phyloP scores from a whole-genome alignment of 495 filamentous ascomycete genomes.

The Penicillium riverlandense region DNA sequence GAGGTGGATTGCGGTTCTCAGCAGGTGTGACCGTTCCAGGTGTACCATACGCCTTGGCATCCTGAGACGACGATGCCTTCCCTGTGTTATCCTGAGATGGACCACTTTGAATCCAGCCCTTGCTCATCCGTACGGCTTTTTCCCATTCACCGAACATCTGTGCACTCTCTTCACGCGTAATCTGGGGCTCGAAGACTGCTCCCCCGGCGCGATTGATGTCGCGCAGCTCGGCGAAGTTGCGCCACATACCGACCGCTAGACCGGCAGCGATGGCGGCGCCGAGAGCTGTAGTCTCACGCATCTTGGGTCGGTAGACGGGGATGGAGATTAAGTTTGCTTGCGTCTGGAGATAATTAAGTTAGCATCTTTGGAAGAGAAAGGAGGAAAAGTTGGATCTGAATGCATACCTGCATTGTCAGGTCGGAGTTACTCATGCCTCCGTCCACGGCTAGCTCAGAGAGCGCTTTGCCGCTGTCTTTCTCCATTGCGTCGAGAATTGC shows the following conservation, averaged over 20 bases:
- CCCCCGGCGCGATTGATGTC: conserved; percentile 69
- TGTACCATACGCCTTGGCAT: not conserved
- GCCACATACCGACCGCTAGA: conserved; percentile 78
- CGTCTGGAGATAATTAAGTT: conserved; percentile 14
- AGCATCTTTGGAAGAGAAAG: not conserved
- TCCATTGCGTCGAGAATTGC: conserved; percentile 95
- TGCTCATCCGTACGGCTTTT: conserved; percentile 78
- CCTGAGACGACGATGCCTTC: not conserved
- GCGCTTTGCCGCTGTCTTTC: conserved; percentile 75
- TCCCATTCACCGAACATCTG: conserved; percentile 71
- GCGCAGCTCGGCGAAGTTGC: conserved; percentile 68
- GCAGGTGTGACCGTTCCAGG: not conserved
- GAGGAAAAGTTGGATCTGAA: not conserved
- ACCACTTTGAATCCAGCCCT: conserved; percentile 54
- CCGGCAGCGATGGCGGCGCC: conserved; percentile 95
- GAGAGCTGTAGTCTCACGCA: conserved; percentile 91
- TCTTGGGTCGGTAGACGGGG: conserved; percentile 44
- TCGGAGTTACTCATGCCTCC: conserved; percentile 93
- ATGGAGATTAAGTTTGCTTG: conserved; percentile 40
- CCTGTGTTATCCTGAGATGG: not conserved
- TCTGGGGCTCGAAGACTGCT: conserved; percentile 63
- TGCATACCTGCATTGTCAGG: conserved; percentile 73
- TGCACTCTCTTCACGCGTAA: conserved; percentile 52
- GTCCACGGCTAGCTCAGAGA: conserved; percentile 78
- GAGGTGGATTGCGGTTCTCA: not conserved